Evolutionary conservation across 805 yeast genomes (phyloP).

Genomic region (Monosporozyma solicola): DNA sequence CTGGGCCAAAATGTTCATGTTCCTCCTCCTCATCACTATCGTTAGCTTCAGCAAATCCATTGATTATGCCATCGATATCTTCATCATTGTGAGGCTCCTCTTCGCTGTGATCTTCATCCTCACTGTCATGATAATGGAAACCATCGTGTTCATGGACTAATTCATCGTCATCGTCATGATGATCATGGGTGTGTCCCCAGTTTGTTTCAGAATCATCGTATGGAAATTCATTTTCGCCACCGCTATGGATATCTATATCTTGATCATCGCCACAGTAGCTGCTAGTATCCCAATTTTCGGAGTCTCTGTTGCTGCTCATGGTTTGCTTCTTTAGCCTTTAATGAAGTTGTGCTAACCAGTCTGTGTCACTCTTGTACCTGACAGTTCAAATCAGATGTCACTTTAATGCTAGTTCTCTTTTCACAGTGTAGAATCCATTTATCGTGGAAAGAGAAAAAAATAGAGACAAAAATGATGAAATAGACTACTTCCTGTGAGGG

Average conservation of each 20-base stretch:
- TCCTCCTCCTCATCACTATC: conserved; percentile 15
- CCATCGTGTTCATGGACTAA: neutral
- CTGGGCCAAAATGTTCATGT: conserved; percentile 11
- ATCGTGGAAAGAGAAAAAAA: neutral
- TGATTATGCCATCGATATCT: conserved; percentile 3
- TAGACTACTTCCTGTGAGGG: neutral
- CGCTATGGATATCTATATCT: neutral
- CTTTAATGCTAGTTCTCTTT: neutral
- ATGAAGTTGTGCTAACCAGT: neutral
- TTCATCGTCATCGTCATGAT: neutral
- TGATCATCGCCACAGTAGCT: conserved; percentile 1
- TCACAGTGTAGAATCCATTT: neutral
- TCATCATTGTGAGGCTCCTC: conserved; percentile 1
- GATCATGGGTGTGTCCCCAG: neutral
- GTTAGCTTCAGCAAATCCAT: conserved; percentile 11
- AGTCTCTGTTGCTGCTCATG: neutral
- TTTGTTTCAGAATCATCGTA: neutral
- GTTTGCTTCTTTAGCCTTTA: neutral
- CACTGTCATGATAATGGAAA: neutral
- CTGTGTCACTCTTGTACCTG: neutral
- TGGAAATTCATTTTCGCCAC: conserved; percentile 14
- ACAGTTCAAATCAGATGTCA: neutral
- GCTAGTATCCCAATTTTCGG: neutral
- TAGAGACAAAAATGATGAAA: neutral
- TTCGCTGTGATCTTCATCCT: neutral